phyloP scores from a whole-genome alignment of 345 rosid species.

The Chamaenerion angustifolium region DNA sequence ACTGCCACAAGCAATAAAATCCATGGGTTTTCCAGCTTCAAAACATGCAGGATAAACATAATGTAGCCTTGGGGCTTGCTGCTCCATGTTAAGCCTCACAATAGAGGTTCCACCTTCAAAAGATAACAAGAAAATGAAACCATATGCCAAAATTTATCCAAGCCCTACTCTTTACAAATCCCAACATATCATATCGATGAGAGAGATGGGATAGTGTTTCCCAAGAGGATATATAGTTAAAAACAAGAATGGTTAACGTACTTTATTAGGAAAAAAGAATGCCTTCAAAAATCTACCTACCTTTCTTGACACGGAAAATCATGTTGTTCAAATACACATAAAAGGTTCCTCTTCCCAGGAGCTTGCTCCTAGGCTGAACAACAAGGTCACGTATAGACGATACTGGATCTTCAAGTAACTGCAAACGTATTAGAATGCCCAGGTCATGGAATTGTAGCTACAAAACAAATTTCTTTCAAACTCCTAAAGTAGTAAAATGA shows the following conservation, averaged over 20 bases:
- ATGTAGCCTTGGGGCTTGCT: slow-evolving; percentile 62
- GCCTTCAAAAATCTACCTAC: slow-evolving; percentile 20
- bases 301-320: slow-evolving; percentile 51
- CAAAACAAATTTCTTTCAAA: not conserved
- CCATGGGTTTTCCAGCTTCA: slow-evolving; percentile 89
- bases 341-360: slow-evolving; percentile 61
- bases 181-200: not conserved
- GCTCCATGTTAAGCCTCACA: slow-evolving; percentile 33
- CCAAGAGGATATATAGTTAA: no score
- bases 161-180: not conserved
- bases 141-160: not conserved
- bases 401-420: slow-evolving; percentile 65
- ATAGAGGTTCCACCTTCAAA: slow-evolving; percentile 53
- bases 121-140: not conserved
- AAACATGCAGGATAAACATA: slow-evolving; percentile 75
- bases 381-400: slow-evolving; percentile 51
- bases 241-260: no score
- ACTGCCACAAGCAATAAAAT: slow-evolving; percentile 75
- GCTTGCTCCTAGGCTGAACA: slow-evolving; percentile 55
- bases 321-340: slow-evolving; percentile 50
- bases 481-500: not conserved
- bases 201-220: no score
- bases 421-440: slow-evolving; percentile 10
- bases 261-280: not conserved
- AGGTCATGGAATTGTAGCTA: not conserved